Base-by-base conservation (phyloP, 805 yeast species). In the Kluyveromyces starmeri region DNA sequence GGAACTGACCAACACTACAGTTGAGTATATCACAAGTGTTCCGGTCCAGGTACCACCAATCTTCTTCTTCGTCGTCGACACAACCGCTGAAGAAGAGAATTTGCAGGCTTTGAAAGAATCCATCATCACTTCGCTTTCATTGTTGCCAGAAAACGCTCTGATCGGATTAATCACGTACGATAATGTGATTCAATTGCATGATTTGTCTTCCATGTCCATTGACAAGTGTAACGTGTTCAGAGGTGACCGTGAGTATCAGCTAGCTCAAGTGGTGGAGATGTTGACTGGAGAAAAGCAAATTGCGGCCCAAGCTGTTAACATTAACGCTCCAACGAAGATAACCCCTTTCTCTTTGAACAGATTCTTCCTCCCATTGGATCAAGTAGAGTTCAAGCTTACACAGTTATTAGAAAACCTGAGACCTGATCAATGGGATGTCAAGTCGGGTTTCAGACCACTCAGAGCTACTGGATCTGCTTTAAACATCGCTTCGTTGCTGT, bases 401-500 rank as follows among this genome's bases (percentile, higher is more conserved):
- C 75, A 73, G 42, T 70, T 83, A 36, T 69, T 92, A 47, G 95
- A 86, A 61, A 75, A 76, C 41, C 69, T 92, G 54, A 67, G 76
- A 40, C 70, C 68, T 19, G 95, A 84, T 53, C 83, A 88, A 39
- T 92, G 99, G 99, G 75, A 89, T 21, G 82, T 83, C 23, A 80
- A 82, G 30, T 73, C 81, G 32, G 84, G 83, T 34, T 77, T 77
- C 52, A 76, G 99, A 58, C 83, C 97, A 7, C 63, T 83, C 36
- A 74, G 99, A 64, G 82, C 89, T 40, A 84, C 96, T 3, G 98
- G 98, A 40, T 78, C 94, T 19, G 97, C 98, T 4, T 60, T 88
- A 48, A 75, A 82, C 44, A 77, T 92, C 45, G 95, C 96, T 7
- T 69, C 86, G 18, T 72, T 82, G 47, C 57, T 92, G 36, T 70